Evolutionary conservation across 352 stramenopile genomes (phyloP).

Genomic region (Phytophthora pluvialis): DNA sequence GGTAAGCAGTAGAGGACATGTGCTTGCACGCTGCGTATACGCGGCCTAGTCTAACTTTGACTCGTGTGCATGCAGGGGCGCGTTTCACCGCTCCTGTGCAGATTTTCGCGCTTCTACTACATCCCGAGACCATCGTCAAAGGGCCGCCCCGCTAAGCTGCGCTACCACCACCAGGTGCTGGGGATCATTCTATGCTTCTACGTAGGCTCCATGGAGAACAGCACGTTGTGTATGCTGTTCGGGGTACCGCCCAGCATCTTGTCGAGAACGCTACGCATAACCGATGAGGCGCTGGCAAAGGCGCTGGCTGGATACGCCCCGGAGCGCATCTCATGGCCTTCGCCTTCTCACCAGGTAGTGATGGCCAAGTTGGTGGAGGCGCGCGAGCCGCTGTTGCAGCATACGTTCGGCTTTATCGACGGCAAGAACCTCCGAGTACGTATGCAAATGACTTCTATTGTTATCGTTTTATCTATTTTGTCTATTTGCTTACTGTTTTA

Average conservation of each 20-base stretch:
- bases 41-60: background rate
- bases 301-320: background rate
- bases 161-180: slow-evolving; percentile 11
- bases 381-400: slow-evolving; percentile 26
- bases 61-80: background rate
- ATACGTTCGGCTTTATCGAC: slow-evolving; percentile 27
- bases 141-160: background rate
- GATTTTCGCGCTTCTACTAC: slow-evolving; percentile 1
- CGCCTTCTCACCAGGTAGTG: background rate
- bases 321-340: slow-evolving; percentile 1
- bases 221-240: slow-evolving; percentile 10
- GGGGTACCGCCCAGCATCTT: slow-evolving; percentile 1
- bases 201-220: background rate
- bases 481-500: background rate
- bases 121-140: background rate
- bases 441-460: background rate
- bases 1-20: background rate
- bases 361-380: slow-evolving; percentile 24
- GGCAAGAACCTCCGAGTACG: slow-evolving; percentile 8
- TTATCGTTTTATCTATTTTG: background rate
- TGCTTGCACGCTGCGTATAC: background rate
- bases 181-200: slow-evolving; percentile 11
- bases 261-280: slow-evolving; percentile 10
- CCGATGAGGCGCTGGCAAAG: background rate
- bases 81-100: background rate